Conservation (phyloP, 495 filamentous ascomycete species). For the Tuber aestivum region DNA sequence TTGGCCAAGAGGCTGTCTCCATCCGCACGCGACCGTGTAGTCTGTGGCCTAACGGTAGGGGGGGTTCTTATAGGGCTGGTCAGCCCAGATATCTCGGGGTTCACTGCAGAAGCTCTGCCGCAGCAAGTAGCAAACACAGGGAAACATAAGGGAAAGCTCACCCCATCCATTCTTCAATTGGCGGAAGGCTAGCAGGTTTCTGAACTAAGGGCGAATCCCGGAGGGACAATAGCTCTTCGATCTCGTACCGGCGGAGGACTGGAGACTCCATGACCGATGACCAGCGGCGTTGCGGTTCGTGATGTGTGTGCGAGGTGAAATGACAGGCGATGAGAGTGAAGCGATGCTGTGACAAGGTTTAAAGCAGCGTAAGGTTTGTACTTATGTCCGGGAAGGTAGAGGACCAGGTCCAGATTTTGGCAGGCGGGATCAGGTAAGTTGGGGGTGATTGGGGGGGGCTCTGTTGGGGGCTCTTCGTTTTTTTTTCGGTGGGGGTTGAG, state of each 20-base stretch:
- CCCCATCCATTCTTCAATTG: conserved; percentile 98
- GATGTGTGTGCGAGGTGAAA: background rate
- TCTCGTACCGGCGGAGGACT: conserved; percentile 65
- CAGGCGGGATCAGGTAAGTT: background rate
- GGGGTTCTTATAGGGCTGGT: conserved; percentile 44
- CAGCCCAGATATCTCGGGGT: conserved; percentile 44
- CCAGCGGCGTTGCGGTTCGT: conserved; percentile 11
- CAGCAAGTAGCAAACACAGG: conserved; percentile 28
- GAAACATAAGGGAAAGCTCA: conserved; percentile 48
- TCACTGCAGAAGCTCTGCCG: conserved; percentile 36
- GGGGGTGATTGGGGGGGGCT: conserved; percentile 1
- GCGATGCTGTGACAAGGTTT: background rate
- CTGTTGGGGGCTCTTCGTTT: background rate
- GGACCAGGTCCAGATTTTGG: background rate
- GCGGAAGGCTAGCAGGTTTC: conserved; percentile 74
- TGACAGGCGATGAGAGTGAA: conserved; percentile 2
- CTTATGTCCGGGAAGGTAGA: background rate
- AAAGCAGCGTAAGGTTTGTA: conserved; percentile 1
- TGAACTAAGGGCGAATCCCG: conserved; percentile 75
- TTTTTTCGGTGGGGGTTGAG: background rate
- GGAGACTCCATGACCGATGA: conserved; percentile 36
- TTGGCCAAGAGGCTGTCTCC: conserved; percentile 42
- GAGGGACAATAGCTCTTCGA: conserved; percentile 70
- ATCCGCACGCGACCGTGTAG: conserved; percentile 47
- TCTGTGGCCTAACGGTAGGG: conserved; percentile 49